Evolutionary conservation across 495 filamentous ascomycete species (phyloP), one percentile per base, ranked within the genome.

Genomic region (Neurospora africana): DNA sequence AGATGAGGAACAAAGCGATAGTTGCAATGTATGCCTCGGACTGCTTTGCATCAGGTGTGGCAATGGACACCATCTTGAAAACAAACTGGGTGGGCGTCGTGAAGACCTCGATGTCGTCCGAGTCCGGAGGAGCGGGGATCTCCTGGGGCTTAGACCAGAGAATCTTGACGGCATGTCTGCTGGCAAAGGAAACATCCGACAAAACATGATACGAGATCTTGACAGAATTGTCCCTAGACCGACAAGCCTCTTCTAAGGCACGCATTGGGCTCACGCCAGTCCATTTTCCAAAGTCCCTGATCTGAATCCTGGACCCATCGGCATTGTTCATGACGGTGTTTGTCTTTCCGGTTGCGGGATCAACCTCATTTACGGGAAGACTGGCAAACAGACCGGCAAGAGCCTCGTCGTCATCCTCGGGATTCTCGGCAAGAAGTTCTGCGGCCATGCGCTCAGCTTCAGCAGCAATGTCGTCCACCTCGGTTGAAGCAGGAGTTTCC

Each of bases 1-100:
- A 97, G 2, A 98, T 81, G 30, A 91, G 83, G 78, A 95, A 96
- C 17, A 98, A 81, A 21, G 90, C 93, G 30, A 89, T 84, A 2
- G 94, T 97, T 5, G 92, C 92, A 58, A 97, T 87, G 75, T 89
- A 98, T 10, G 88, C 88, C 79, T 98, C 94, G 10, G 95, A 94
- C 78, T 99, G 95, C 73, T 89, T 88, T 2, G 84, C 65, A 61
- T 91, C 91, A 0, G 93, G 90, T 11, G 93, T 91, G n/a, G 93
- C 89, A 47, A 96, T 79, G 0, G 86, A 82, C 15, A 82, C 84
- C 93, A 97, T 97, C 41, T 89, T 91, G 70, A 93, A 87, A 69
- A 78, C 77, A 21, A 82, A 83, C 38, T 83, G 81, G 1, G 76
- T 81, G 15, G 82, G 80, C 5, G 78, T 80, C 21, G 79, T 78